phyloP scores from a whole-genome alignment of 352 stramenopile species.

The Aphanomyces invadans region DNA sequence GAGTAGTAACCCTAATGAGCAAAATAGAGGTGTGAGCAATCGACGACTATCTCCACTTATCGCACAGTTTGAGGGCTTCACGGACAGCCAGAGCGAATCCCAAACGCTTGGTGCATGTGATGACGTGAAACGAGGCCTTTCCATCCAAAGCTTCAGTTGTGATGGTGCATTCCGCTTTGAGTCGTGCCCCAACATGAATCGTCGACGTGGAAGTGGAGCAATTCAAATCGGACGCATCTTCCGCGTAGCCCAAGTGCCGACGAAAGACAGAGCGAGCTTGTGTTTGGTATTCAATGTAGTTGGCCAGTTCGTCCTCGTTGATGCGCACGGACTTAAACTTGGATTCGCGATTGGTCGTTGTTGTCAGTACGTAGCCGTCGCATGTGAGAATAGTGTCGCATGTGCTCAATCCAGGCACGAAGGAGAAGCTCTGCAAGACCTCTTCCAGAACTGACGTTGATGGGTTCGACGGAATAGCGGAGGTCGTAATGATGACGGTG shows the following conservation, averaged over 20 bases:
- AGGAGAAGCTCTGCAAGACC: conserved; percentile 8
- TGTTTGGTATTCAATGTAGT: conserved; percentile 15
- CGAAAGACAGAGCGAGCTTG: conserved; percentile 1
- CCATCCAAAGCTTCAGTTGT: not conserved
- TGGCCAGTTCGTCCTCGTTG: conserved; percentile 8
- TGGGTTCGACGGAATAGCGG: conserved; percentile 22
- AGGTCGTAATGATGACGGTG: conserved; percentile 19
- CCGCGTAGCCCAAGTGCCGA: not conserved
- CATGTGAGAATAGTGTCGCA: conserved; percentile 19
- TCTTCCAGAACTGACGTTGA: conserved; percentile 16
- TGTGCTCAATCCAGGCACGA: not conserved
- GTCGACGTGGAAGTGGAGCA: not conserved
- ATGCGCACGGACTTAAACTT: conserved; percentile 23
- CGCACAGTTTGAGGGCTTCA: conserved; percentile 21
- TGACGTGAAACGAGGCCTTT: not conserved
- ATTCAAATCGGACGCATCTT: not conserved
- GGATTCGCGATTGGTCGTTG: not conserved
- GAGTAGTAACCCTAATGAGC: conserved; percentile 17
- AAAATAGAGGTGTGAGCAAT: too few species aligned
- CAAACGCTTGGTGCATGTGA: conserved; percentile 14
- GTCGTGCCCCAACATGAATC: not conserved
- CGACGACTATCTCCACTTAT: too few species aligned
- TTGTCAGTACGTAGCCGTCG: conserved; percentile 9
- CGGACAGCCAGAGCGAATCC: conserved; percentile 22
- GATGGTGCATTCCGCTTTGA: not conserved